Evolutionary conservation across 2,329 filamentous ascomycete genomes (phyloP), one percentile per base, ranked within the genome.

Genomic region (Cordyceps fumosorosea): DNA sequence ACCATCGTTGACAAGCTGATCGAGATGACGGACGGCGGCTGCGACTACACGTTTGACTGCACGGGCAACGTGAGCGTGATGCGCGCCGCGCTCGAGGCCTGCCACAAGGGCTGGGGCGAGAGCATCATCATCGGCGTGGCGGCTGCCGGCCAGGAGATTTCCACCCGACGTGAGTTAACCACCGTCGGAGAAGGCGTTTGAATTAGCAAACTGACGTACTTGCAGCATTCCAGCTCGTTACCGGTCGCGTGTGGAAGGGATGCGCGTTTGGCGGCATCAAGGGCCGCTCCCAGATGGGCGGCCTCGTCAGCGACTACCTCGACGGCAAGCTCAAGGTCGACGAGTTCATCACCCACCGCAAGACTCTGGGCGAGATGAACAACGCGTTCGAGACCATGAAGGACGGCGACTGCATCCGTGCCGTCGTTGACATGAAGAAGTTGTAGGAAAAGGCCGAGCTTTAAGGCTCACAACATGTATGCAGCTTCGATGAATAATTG

Each of bases 31-130:
- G 95, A 98, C 71, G 95, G 95, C 67, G 95, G 95, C 57, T 96
- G 92, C 75, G 95, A 99, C 81, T 98, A 97, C 82, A 99, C 95
- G 56, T 99, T 99, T 74, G 95, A 99, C 81, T 98, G 95, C 84
- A 99, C 95, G 7, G 95, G 95, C 64, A 98, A 98, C 72, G 93
- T 98, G 59, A 85, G 87, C 69, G 95, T 99, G 62, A 99, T 96
- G 95, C 85, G 95, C 66, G 89, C 91, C 59, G 95, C 95, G 47
- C 86, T 99, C 64, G 93, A 99, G 81, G 93, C 95, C 55, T 98
- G 93, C 82, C 95, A 99, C 83, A 99, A 99, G 86, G 95, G 95
- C 55, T 99, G 95, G 95, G 95, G 95, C 71, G 86, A 97, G 83
- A 96, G 90, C 74, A 96, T 99, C 77, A 86, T 99, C 76, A 99